Percentiles rank a stretch among this genome's conserved stretches.
Conservation (phyloP, 106 monocot species). For the Xerophyta viscosa region DNA sequence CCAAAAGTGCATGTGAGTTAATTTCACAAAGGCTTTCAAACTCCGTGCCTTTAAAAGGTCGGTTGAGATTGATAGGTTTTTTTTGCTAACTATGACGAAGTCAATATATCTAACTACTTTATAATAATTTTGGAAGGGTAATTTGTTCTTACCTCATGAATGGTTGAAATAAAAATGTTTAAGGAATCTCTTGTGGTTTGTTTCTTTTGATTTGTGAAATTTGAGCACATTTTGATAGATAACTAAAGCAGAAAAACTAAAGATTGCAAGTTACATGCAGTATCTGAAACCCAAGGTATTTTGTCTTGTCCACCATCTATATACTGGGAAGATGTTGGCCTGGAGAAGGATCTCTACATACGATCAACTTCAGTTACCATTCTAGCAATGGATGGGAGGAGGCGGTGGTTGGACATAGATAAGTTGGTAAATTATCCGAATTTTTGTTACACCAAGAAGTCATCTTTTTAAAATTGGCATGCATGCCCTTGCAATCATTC, state of each 20-base stretch:
- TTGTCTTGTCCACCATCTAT: constrained; percentile 64
- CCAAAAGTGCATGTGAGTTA: no score
- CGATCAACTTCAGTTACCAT: constrained; percentile 69
- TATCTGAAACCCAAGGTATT: constrained; percentile 15
- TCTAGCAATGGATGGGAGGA: constrained; percentile 96
- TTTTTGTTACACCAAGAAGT: not conserved
- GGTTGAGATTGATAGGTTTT: no score
- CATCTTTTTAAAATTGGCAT: not conserved
- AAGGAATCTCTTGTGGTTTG: no score
- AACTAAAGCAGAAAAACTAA: not conserved
- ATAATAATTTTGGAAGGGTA: no score
- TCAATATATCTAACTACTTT: no score
- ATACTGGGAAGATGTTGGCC: constrained; percentile 58
- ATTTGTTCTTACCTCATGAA: no score
- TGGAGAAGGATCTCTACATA: constrained; percentile 89
- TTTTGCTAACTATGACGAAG: no score
- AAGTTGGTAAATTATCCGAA: constrained; percentile 55
- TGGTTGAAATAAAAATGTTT: no score
- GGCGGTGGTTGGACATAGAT: constrained; percentile 89
- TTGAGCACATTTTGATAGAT: constrained; percentile 1
- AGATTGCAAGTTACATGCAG: constrained; percentile 17
- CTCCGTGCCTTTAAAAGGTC: no score
- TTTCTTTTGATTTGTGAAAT: no score
- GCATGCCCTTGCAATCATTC: no score
- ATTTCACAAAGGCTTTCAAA: no score